Conservation (phyloP, 441 rosid genomes). For the Adansonia madagascariensis region DNA sequence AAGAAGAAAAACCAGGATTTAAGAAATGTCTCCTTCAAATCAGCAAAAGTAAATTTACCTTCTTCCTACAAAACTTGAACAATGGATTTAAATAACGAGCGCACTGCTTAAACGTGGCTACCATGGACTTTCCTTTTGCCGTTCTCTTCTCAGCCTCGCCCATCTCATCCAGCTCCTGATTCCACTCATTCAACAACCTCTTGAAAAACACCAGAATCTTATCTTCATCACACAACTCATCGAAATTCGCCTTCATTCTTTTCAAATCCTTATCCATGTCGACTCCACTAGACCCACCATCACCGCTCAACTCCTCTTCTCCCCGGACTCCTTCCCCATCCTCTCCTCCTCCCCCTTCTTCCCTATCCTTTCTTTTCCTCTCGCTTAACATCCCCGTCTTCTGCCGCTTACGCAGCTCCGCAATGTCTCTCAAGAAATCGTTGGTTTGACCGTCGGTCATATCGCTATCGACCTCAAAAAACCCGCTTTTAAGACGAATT, state of each 20-base stretch:
- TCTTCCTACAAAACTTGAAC: constrained; percentile 76
- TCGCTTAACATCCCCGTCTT: constrained; percentile 58
- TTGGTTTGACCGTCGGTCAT: constrained; percentile 78
- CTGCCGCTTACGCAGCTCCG: constrained; percentile 68
- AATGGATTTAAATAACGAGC: constrained; percentile 66
- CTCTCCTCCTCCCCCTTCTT: constrained; percentile 48
- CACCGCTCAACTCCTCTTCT: constrained; percentile 57
- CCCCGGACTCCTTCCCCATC: constrained; percentile 56
- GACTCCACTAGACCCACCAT: constrained; percentile 63
- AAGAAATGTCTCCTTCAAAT: neutral
- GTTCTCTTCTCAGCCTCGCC: constrained; percentile 62
- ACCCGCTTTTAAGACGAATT: constrained; percentile 61
- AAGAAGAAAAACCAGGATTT: neutral
- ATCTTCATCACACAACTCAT: constrained; percentile 70
- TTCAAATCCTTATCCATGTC: constrained; percentile 66
- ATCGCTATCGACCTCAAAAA: constrained; percentile 72
- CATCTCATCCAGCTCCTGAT: constrained; percentile 67
- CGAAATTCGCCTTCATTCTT: constrained; percentile 67
- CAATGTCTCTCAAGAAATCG: constrained; percentile 70
- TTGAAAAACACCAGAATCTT: constrained; percentile 71
- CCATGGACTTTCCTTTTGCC: constrained; percentile 71
- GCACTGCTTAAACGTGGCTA: constrained; percentile 76
- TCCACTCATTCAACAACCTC: constrained; percentile 73
- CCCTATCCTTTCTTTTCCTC: constrained; percentile 60
- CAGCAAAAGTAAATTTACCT: constrained; percentile 42